phyloP scores from a whole-genome alignment of 768 basidiomycete species.

The Multifurca ochricompacta region DNA sequence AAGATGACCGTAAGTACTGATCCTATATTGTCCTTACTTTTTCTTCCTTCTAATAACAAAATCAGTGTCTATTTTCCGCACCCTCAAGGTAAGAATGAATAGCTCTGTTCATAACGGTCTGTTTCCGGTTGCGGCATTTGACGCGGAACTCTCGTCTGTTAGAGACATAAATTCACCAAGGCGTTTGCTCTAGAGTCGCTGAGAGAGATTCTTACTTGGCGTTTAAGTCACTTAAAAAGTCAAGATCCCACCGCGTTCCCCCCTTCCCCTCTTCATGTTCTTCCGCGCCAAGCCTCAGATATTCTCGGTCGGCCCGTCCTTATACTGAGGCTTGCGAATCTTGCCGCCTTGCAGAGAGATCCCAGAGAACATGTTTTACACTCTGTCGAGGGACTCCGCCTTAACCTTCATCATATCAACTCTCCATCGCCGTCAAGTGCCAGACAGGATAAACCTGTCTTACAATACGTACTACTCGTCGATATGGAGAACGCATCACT shows the following conservation, averaged over 20 bases:
- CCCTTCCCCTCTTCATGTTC: constrained; percentile 26
- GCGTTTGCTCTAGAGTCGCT: constrained; percentile 56
- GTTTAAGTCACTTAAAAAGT: constrained; percentile 28
- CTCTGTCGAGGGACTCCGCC: constrained; percentile 45
- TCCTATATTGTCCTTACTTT: background rate
- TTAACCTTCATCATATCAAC: constrained; percentile 46
- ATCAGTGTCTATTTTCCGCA: constrained; percentile 29
- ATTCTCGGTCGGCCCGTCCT: constrained; percentile 61
- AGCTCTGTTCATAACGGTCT: background rate
- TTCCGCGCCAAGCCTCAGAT: constrained; percentile 48
- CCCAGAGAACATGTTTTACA: constrained; percentile 35
- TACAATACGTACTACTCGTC: constrained; percentile 64
- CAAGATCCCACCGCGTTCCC: constrained; percentile 6
- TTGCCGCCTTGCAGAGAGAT: constrained; percentile 37
- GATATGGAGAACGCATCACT: constrained; percentile 53
- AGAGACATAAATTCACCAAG: constrained; percentile 63
- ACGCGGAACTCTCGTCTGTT: constrained; percentile 13
- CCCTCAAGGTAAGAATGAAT: constrained; percentile 41
- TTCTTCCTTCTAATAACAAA: background rate
- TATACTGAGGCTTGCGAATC: constrained; percentile 39
- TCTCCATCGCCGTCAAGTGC: constrained; percentile 22
- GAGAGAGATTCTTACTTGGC: constrained; percentile 50
- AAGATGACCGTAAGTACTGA: constrained; percentile 53
- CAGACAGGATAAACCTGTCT: constrained; percentile 30
- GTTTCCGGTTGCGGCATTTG: background rate